phyloP scores from a whole-genome alignment of 345 rosid species.

The Corchorus olitorius region DNA sequence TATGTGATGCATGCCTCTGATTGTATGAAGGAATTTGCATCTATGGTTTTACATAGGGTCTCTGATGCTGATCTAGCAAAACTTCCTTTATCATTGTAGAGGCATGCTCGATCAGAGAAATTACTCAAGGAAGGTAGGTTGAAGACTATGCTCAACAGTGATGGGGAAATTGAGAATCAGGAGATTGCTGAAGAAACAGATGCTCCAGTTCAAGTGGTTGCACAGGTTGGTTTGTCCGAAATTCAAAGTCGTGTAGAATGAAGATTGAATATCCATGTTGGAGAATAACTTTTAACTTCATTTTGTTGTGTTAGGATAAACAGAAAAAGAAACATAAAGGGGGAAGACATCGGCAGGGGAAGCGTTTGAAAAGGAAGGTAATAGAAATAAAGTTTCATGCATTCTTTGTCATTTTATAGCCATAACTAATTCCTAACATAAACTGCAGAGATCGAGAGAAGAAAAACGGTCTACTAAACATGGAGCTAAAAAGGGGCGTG shows the following conservation, averaged over 20 bases:
- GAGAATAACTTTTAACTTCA: neutral
- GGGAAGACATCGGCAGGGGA: conserved; percentile 41
- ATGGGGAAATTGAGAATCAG: conserved; percentile 71
- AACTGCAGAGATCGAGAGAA: conserved; percentile 36
- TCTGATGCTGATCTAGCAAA: neutral
- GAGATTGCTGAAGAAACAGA: conserved; percentile 61
- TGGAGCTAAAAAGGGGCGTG: conserved; percentile 45
- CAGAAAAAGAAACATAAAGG: conserved; percentile 34
- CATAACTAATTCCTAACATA: neutral
- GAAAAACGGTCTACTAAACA: conserved; percentile 16
- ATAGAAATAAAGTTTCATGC: neutral
- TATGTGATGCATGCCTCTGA: too few relatives aligned
- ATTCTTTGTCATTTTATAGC: neutral
- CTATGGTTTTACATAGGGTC: neutral
- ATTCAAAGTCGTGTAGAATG: neutral
- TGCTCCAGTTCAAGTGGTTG: conserved; percentile 48
- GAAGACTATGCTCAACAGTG: conserved; percentile 58
- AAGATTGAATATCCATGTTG: neutral
- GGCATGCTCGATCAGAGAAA: conserved; percentile 69
- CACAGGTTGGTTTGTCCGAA: conserved; percentile 38
- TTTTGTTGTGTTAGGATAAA: conserved; percentile 29
- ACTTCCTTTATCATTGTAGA: conserved; percentile 35
- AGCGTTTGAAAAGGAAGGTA: conserved; percentile 44
- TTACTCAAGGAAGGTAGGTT: conserved; percentile 62
- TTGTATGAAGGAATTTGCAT: too few relatives aligned